Evolutionary conservation across 2,329 filamentous ascomycete species (phyloP), one percentile per base, ranked within the genome.

Genomic region (Aspergillus eucalypticola): DNA sequence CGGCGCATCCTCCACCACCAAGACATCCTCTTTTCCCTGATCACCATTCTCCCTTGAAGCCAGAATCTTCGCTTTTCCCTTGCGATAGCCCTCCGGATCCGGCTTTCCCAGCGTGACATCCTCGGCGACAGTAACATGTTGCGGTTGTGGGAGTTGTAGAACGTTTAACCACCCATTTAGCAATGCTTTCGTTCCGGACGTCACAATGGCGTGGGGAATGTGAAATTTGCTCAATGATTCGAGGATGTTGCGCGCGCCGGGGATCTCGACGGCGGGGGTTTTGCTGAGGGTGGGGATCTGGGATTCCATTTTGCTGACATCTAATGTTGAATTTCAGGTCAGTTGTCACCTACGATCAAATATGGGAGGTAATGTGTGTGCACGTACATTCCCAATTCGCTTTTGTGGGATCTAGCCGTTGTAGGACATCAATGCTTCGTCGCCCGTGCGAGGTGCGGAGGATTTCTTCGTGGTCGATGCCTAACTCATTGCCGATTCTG

Each of bases 301-400:
- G 29, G 19, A 23, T 32, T 59, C 57, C 57, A 54, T 59, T 8
- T 27, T 23, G 57, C 57, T 59, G 7, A 59, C 51, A 35, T 59
- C 57, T 59, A 32, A 27, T 7, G 25, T 8, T 7, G 8, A 8
- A 27, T n/a, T 44, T 3, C 1, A 19, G 11, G 15, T 19, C 6
- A 32, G 15, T 32, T 5, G 8, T 3, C 6, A 25, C 10, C 19
- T 8, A 8, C 0, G 23, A 29, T 21, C 27, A 2, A 17, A 25
- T 17, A 35, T 2, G 35, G 19, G 2, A 8, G 19, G 25, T 27
- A 41, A 17, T 21, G 19, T 10, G 2, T 21, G 15, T 27, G 7
- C n/a, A n/a, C 50, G 11, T 53, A 59, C 57, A 59, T 38, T 54
- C 51, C 57, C 57, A 59, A 2, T 59, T 59, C 1, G 57, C 57